Evolutionary conservation across 1,284 basidiomycete genomes (phyloP).

Genomic region (Pascua guehoae): DNA sequence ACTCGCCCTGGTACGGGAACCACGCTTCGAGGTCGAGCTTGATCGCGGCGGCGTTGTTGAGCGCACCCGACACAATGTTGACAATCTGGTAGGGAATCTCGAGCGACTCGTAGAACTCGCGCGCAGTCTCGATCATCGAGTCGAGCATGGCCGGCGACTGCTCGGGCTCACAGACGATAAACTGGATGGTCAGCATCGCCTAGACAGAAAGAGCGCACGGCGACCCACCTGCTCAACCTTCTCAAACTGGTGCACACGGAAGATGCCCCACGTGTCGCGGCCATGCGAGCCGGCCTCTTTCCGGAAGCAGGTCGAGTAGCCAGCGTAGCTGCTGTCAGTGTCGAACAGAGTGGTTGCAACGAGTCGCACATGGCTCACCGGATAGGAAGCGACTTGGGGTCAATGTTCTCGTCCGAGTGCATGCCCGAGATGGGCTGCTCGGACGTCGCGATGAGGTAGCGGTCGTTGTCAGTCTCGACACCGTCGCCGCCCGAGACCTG

Average conservation of each 20-base stretch:
- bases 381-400: conserved; percentile 85
- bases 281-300: conserved; percentile 97
- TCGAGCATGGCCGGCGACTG: conserved; percentile 94
- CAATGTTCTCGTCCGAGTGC: conserved; percentile 96
- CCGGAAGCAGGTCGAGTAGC: conserved; percentile 90
- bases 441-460: conserved; percentile 97
- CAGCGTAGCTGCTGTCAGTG: conserved; percentile 53
- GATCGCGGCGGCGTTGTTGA: conserved; percentile 94
- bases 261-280: conserved; percentile 98
- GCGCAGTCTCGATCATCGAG: conserved; percentile 80
- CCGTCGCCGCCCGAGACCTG: conserved; percentile 60
- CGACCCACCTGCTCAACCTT: conserved; percentile 72
- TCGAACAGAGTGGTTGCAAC: too few species aligned
- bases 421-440: conserved; percentile 97
- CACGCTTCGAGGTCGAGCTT: conserved; percentile 98
- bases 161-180: conserved; percentile 89
- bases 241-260: conserved; percentile 99
- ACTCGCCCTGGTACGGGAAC: conserved; percentile 96
- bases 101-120: conserved; percentile 94
- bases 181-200: conserved; percentile 54
- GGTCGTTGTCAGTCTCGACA: conserved; percentile 80
- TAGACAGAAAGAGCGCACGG: too few species aligned
- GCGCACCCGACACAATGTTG: conserved; percentile 90
- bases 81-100: conserved; percentile 88
- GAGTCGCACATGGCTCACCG: conserved; percentile 57